Evolutionary conservation across 2,329 filamentous ascomycete genomes (phyloP).

Genomic region (Cladosporium phlei): DNA sequence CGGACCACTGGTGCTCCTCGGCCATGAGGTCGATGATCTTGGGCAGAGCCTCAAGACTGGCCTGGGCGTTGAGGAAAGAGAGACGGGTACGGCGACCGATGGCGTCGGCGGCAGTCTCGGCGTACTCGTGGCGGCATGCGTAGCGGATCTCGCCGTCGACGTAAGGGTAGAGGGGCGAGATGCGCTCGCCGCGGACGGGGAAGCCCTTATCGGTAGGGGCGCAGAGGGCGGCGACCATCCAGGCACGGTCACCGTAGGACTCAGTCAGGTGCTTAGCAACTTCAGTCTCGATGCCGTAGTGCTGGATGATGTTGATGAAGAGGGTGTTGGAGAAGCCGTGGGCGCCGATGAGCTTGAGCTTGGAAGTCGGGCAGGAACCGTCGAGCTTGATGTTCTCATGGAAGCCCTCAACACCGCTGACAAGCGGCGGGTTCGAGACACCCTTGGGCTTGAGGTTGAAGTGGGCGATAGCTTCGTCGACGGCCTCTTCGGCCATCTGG

Average conservation of each 20-base stretch:
- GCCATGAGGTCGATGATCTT: slow-evolving; percentile 84
- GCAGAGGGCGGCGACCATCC: slow-evolving; percentile 80
- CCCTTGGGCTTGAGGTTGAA: slow-evolving; percentile 60
- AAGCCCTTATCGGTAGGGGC: slow-evolving; percentile 72
- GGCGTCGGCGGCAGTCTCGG: slow-evolving; percentile 84
- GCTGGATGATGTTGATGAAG: slow-evolving; percentile 92
- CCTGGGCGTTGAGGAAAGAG: slow-evolving; percentile 88
- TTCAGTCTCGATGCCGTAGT: slow-evolving; percentile 86
- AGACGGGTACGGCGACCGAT: slow-evolving; percentile 78
- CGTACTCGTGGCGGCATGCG: slow-evolving; percentile 82
- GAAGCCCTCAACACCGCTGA: slow-evolving; percentile 64
- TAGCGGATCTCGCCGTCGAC: slow-evolving; percentile 89
- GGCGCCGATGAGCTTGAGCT: slow-evolving; percentile 73
- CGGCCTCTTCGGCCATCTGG: slow-evolving; percentile 86
- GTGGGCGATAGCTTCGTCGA: slow-evolving; percentile 69
- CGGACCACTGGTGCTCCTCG: slow-evolving; percentile 75
- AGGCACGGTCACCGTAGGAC: slow-evolving; percentile 87
- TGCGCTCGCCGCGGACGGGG: slow-evolving; percentile 75
- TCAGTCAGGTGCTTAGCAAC: slow-evolving; percentile 83
- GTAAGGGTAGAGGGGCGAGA: slow-evolving; percentile 79
- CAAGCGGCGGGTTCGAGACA: slow-evolving; percentile 53
- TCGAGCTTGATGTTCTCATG: slow-evolving; percentile 67
- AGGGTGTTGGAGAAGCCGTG: slow-evolving; percentile 86
- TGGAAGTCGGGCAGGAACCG: slow-evolving; percentile 77
- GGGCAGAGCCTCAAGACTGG: slow-evolving; percentile 79